Base-by-base conservation (phyloP, 805 yeast genomes). In the Pichia exigua region DNA sequence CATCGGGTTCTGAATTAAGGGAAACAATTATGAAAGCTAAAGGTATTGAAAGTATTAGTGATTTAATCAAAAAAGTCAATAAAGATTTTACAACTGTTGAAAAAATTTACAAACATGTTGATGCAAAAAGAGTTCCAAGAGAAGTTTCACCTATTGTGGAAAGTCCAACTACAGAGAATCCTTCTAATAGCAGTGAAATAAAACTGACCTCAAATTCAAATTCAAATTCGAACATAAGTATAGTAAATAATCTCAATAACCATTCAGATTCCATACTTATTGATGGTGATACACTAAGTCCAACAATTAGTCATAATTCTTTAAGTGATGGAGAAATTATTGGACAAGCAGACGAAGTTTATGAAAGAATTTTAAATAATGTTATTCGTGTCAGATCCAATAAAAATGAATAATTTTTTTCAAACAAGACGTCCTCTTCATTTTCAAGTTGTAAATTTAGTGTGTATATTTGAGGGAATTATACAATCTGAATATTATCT, bases 21-120 rank as follows among this genome's bases (percentile, higher is more conserved):
- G 81, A 78, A 54, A 81, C 82, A 0, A 83, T 86, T 27, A 82
- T 85, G 49, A 79, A 80, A 52, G 89, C 90, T 3, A 85, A 84
- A 60, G 92, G 92, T 56, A 81, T 84, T 49, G 82, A 82, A 54
- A 77, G 85, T 26, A 85, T 85, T 11, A 74, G 76, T 21, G 87
- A 84, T 51, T 73, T 85, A 58, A 85, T 85, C 57, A 77, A 75
- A 46, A 83, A 79, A 57, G 85, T 85, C 49, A 79, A 78, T 59
- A 73, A 73, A 49, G 78, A 83, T 52, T 66, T 65, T 46, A 53
- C 63, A 7, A 57, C 65, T 45, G 61, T 68, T 45, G 57, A 63
- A 42, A 54, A 58, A 20, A 65, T 57, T 42, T 63, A 61, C 59
- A 57, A 55, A 40, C 57, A 52, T 28, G 58, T 45, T 12, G 57